Evolutionary conservation across 495 filamentous ascomycete genomes (phyloP), one percentile per base, ranked within the genome.

Genomic region (Podospora pseudoanserina): DNA sequence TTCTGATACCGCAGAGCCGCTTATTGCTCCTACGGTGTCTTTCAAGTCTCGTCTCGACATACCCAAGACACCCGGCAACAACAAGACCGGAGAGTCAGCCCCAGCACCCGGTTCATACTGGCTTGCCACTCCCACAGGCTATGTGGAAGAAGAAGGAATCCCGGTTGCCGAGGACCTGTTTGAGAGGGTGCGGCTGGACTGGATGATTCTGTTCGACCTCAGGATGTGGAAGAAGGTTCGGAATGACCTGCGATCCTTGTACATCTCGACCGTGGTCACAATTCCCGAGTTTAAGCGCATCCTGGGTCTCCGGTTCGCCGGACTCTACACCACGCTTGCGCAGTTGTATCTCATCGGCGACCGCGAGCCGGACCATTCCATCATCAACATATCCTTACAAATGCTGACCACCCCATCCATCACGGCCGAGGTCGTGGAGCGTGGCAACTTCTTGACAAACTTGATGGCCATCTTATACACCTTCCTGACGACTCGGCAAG

Each of bases 221-320:
- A 82, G 95, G 64, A 83, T 99, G 79, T 99, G 95, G 95, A 99
- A 99, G 81, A 94, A 92, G 75, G 88, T 93, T 7, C 88, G 95
- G 16, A 91, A 92, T 56, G 90, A 96, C 71, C 83, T 99, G 63
- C 90, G 96, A 15, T 92, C 97, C 68, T 86, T 99, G 6, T 97
- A 97, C 77, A 97, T 99, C 71, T 92, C 91, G 49, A 98, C 96
- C 11, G 94, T 98, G 20, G 92, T 99, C 56, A 92, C 91, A 7
- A 92, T 97, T 64, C 94, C 94, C 11, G 84, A 93, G 70, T 98
- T 98, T 85, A 99, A 98, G 81, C 89, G 96, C n/a, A 87, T 99
- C 30, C 85, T 99, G 65, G 93, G 94, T 11, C 82, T 99, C 60
- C 87, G 95, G 11, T 92, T 99, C 75, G 92, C 96, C 66, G 92